Percentiles rank a stretch among this genome's conserved stretches.
These are phyloP conservation scores for Dionaea muscipula DNA, from an alignment of 179 eudicot species.

Conservation along the genomic window DNA sequence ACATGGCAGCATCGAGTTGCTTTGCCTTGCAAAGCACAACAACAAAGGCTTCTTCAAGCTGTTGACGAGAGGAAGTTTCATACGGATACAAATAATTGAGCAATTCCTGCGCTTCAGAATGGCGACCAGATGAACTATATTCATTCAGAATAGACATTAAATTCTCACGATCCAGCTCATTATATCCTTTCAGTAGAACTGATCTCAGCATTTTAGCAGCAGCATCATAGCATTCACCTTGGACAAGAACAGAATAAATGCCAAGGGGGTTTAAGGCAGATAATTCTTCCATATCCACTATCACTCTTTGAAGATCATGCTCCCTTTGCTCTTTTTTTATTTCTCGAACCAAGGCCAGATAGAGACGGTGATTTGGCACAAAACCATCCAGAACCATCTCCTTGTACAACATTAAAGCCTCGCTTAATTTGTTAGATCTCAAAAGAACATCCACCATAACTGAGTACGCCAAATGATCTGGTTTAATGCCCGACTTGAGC, in stretches of 20 bases:
- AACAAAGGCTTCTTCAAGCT: slow-evolving; percentile 56
- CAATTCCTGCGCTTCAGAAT: slow-evolving; percentile 61
- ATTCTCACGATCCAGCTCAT: slow-evolving; percentile 38
- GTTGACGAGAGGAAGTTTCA: slow-evolving; percentile 32
- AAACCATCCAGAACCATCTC: slow-evolving; percentile 59
- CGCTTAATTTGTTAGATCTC: slow-evolving; percentile 45
- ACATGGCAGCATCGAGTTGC: slow-evolving; percentile 48
- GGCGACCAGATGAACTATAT: slow-evolving; percentile 61
- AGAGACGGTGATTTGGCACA: slow-evolving; percentile 51
- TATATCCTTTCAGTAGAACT: slow-evolving; percentile 44
- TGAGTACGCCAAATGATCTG: slow-evolving; percentile 74
- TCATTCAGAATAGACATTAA: slow-evolving; percentile 58
- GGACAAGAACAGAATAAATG: slow-evolving; percentile 54
- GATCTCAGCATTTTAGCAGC: slow-evolving; percentile 51
- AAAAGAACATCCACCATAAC: slow-evolving; percentile 75
- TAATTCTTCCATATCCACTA: slow-evolving; percentile 50
- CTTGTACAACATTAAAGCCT: slow-evolving; percentile 50
- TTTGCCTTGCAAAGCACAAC: slow-evolving; percentile 60
- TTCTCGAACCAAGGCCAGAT: slow-evolving; percentile 42
- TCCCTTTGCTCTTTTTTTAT: slow-evolving; percentile 44
- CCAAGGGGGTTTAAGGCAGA: slow-evolving; percentile 40
- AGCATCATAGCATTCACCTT: slow-evolving; percentile 64
- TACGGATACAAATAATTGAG: slow-evolving; percentile 45
- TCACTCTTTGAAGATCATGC: slow-evolving; percentile 40
- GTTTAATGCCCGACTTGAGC: slow-evolving; percentile 71